Conservation (phyloP, 2,329 filamentous ascomycete genomes). For the Neonectria sp. region DNA sequence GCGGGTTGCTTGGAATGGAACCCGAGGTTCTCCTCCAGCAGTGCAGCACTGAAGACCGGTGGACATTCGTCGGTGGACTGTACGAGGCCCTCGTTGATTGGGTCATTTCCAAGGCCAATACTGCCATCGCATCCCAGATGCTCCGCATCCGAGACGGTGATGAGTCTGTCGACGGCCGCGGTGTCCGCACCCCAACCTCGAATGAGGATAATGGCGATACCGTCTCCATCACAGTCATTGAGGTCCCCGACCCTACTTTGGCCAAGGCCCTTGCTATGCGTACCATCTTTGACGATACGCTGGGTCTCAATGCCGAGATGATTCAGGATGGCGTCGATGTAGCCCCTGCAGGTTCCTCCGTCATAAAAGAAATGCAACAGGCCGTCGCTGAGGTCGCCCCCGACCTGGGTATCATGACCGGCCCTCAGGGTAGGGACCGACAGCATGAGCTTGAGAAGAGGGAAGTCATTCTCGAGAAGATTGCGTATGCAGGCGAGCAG, state of each 20-base stretch:
- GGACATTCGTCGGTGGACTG: constrained; percentile 85
- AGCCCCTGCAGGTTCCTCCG: constrained; percentile 80
- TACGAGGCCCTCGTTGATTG: constrained; percentile 97
- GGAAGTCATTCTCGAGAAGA: constrained; percentile 87
- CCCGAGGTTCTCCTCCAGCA: constrained; percentile 85
- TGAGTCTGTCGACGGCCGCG: constrained; percentile 76
- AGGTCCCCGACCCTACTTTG: constrained; percentile 84
- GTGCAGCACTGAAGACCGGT: constrained; percentile 87
- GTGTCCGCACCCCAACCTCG: constrained; percentile 74
- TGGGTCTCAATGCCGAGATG: constrained; percentile 97
- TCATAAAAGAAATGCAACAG: constrained; percentile 88
- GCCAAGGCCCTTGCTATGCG: constrained; percentile 92
- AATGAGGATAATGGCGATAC: constrained; percentile 84
- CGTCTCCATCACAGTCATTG: constrained; percentile 89
- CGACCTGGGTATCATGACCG: constrained; percentile 82
- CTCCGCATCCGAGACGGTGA: constrained; percentile 75
- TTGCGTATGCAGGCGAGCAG: constrained; percentile 84
- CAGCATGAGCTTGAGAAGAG: constrained; percentile 86
- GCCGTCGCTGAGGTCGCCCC: constrained; percentile 83
- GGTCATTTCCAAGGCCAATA: constrained; percentile 91
- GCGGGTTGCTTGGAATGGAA: constrained; percentile 87
- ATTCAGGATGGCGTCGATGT: constrained; percentile 93
- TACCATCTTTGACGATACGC: constrained; percentile 91
- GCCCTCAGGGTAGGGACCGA: constrained; percentile 77
- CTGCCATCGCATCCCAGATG: constrained; percentile 84